A percentile compares a stretch with the other conserved stretches of the same genome.
Conservation (phyloP, 163 green algal species). For the Scenedesmus sp. region DNA sequence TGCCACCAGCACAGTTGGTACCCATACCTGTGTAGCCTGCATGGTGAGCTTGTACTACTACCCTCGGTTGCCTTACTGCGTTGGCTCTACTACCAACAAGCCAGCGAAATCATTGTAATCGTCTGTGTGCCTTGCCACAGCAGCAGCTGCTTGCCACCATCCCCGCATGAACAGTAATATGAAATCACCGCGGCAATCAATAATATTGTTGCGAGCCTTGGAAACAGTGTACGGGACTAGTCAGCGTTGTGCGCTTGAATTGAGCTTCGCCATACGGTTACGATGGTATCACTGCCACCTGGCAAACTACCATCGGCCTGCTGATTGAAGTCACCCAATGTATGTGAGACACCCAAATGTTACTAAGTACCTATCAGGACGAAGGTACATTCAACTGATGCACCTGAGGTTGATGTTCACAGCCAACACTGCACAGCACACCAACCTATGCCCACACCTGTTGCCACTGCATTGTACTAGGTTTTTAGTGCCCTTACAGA, state of each 20-base stretch:
- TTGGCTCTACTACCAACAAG: not conserved
- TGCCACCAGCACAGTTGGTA: not conserved
- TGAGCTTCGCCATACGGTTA: not conserved
- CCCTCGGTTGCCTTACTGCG: not conserved
- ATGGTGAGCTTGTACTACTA: not conserved
- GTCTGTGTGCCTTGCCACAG: not conserved
- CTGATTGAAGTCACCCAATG: too few relatives aligned
- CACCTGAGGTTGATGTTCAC: too few relatives aligned
- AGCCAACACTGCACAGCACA: too few relatives aligned
- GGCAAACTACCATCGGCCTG: not conserved
- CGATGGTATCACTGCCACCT: not conserved
- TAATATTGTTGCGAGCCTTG: too few relatives aligned
- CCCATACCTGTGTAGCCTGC: not conserved
- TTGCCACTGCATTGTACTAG: too few relatives aligned
- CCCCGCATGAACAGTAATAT: not conserved
- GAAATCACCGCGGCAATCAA: too few relatives aligned
- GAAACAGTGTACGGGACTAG: not conserved
- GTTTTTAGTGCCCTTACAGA: too few relatives aligned
- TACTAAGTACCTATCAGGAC: too few relatives aligned
- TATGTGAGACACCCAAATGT: not conserved
- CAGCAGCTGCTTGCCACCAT: not conserved
- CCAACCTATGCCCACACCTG: too few relatives aligned
- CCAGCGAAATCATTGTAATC: not conserved
- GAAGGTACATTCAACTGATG: too few relatives aligned
- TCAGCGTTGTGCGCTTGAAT: not conserved